Evolutionary conservation across 1,284 basidiomycete species (phyloP), one percentile per base, ranked within the genome.

Genomic region (Cutaneotrichosporon mucoides): DNA sequence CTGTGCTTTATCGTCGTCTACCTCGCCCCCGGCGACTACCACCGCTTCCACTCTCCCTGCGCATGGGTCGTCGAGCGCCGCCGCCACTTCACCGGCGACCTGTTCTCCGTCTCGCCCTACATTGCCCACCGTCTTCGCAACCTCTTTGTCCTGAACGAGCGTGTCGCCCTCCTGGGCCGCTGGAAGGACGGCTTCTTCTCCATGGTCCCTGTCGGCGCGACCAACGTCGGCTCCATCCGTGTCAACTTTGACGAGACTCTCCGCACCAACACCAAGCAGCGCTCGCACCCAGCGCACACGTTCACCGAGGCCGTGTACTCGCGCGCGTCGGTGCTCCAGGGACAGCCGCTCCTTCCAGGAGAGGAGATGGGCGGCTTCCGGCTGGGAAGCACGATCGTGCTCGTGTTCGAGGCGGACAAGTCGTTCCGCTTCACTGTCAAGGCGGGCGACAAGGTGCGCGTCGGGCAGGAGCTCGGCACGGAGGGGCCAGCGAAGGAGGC

Each of bases 351-450:
- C 46, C 81, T 81, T 0, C 82, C 88, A 3, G 94, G 91, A 1
- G 90, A 97, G 73, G 94, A 99, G 80, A 93, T 98, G 90, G 95
- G 95, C 51, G 94, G 93, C 0, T 99, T 99, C 81, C 88, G 87
- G 70, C 82, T 99, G 2, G 96, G 95, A 1, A 92, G 89, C 74
- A 99, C 95, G 3, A 89, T 99, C 69, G 95, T 99, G 16, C 82
- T 99, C 48, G 90, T 99, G 2, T 97, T 98, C 71, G 96, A 99
- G 79, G 95, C 94, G 0, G 94, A 96, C 0, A 81, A 83, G 61
- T 80, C 86, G 44, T 98, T 94, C 74, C 83, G 86, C 72, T 98
- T 97, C 71, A 76, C 80, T 2, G 83, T 95, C n/a, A 81, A 87
- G 66, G 82, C 87, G 0, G 92, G 92, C 2, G 84, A 95, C 75